Conservation (phyloP, 2,329 filamentous ascomycete genomes). For the Dendrostoma leiphaemia region DNA sequence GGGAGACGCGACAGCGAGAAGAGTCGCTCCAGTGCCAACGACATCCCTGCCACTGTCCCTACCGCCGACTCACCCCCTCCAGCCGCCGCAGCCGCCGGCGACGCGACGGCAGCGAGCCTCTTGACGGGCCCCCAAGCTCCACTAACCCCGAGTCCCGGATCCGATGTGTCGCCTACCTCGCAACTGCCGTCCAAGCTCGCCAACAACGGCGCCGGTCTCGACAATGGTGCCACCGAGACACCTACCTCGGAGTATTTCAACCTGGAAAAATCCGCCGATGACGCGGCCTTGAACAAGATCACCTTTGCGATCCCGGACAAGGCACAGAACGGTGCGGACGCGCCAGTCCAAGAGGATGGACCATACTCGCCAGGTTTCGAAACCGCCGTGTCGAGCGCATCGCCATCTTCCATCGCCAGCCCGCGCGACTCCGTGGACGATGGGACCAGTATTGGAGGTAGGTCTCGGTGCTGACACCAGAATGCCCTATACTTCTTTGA, state of each 20-base stretch:
- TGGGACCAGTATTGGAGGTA: conserved; percentile 9
- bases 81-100: neutral
- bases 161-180: conserved; percentile 43
- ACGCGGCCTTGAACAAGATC: conserved; percentile 8
- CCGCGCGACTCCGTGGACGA: conserved; percentile 17
- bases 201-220: conserved; percentile 20
- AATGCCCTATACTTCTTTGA: too few species aligned
- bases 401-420: conserved; percentile 11
- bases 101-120: neutral
- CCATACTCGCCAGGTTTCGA: conserved; percentile 8
- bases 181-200: conserved; percentile 24
- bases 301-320: conserved; percentile 16
- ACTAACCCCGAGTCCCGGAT: conserved; percentile 34
- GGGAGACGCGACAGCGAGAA: neutral
- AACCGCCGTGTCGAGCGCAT: conserved; percentile 11
- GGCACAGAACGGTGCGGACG: neutral
- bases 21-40: neutral
- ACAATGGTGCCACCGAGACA: neutral
- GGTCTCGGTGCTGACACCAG: conserved; percentile 15
- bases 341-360: neutral
- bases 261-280: neutral
- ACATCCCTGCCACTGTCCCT: neutral
- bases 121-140: conserved; percentile 20
- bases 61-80: neutral
- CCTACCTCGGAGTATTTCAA: conserved; percentile 13